Evolutionary conservation across 2,329 filamentous ascomycete species (phyloP).

Genomic region (Neofusicoccum kwambonambiense): DNA sequence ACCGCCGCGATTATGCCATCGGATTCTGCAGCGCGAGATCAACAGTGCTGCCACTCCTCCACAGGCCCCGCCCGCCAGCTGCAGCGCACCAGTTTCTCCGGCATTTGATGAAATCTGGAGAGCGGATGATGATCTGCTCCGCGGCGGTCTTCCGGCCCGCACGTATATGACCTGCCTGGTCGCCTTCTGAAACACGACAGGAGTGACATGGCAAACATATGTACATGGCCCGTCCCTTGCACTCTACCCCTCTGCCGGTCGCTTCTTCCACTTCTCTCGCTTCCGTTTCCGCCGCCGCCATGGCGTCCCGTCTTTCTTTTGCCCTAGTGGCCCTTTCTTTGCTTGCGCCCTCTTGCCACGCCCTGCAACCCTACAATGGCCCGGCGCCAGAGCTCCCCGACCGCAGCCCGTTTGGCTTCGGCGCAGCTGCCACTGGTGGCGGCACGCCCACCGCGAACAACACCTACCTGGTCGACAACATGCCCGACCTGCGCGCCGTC

Average conservation of each 20-base stretch:
- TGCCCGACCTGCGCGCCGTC: conserved; percentile 8
- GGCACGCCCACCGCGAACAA: conserved; percentile 4
- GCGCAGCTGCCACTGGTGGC: conserved; percentile 5
- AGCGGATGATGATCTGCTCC: conserved; percentile 3
- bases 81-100: background rate
- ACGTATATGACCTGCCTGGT: background rate
- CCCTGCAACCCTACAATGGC: conserved; percentile 3
- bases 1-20: too few species aligned
- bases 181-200: background rate
- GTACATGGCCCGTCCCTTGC: background rate
- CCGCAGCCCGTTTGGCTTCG: conserved; percentile 7
- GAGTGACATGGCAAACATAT: background rate
- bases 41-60: too few species aligned
- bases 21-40: too few species aligned
- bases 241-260: background rate
- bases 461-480: conserved; percentile 11
- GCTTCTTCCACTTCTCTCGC: background rate
- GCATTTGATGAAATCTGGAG: conserved; percentile 10
- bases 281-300: background rate
- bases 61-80: background rate
- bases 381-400: background rate
- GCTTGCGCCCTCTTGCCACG: background rate
- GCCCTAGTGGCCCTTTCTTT: background rate
- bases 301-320: background rate
- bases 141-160: background rate